Conservation (phyloP, 257 asterid species). For the Plectranthus barbatus region DNA sequence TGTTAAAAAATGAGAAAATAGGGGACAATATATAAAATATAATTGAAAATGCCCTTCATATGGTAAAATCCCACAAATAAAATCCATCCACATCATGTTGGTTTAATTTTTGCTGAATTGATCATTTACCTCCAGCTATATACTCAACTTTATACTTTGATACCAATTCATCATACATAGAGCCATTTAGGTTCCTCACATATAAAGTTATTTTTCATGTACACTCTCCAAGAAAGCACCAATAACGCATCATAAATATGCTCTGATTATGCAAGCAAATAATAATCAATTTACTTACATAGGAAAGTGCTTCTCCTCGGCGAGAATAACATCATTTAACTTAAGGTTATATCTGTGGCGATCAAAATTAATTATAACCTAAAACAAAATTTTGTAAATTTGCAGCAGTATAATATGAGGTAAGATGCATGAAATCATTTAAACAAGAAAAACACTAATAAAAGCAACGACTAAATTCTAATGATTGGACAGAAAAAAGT, state of each 20-base stretch:
- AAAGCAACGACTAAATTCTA: neutral
- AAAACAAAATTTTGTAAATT: neutral
- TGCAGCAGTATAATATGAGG: neutral
- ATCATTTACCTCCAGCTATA: conserved; percentile 73
- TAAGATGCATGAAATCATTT: neutral
- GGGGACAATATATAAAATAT: too few species aligned
- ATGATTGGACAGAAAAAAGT: conserved; percentile 2
- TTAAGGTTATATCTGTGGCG: conserved; percentile 39
- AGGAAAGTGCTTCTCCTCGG: conserved; percentile 75
- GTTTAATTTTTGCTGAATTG: neutral
- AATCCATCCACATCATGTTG: too few species aligned
- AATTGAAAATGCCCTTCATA: too few species aligned
- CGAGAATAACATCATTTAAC: conserved; percentile 68
- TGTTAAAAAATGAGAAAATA: too few species aligned
- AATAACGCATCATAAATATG: too few species aligned
- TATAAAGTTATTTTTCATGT: too few species aligned
- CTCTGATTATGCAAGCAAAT: neutral
- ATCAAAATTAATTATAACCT: conserved; percentile 2
- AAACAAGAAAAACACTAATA: neutral
- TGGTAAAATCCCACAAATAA: too few species aligned
- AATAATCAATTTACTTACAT: conserved; percentile 32
- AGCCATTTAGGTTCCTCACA: too few species aligned
- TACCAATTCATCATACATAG: conserved; percentile 60
- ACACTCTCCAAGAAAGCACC: too few species aligned
- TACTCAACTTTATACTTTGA: conserved; percentile 62